phyloP scores from a whole-genome alignment of 306 rosid genomes.

The Trifolium pratense region DNA sequence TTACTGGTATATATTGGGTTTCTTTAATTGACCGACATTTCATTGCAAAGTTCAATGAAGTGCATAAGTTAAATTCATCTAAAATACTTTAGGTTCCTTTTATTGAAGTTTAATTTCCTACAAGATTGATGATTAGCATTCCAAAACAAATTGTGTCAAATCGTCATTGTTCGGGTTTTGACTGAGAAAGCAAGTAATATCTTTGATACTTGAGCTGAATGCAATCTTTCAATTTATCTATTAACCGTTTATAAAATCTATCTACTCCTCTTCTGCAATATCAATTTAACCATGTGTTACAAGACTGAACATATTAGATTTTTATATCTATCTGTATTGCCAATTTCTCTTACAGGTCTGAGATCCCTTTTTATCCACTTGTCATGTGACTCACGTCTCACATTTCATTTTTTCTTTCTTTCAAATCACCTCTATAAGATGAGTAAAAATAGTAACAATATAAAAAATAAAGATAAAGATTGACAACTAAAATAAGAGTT shows the following conservation, averaged over 20 bases:
- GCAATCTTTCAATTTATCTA: not conserved
- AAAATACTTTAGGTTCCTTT: not conserved
- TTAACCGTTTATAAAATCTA: not conserved
- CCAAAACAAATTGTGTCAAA: not conserved
- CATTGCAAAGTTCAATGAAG: not conserved
- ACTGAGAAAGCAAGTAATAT: not conserved
- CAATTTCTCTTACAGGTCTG: too few species aligned
- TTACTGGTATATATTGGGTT: not conserved
- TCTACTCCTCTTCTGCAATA: not conserved
- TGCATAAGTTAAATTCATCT: not conserved
- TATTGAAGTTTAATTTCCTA: not conserved
- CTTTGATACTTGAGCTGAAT: not conserved
- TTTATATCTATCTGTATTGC: too few species aligned
- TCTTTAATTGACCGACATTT: not conserved
- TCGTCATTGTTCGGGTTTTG: not conserved
- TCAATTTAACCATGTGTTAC: not conserved
- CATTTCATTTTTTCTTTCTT: not conserved
- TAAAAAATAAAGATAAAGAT: too few species aligned
- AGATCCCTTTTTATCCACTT: not conserved
- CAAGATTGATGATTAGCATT: not conserved
- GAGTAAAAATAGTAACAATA: too few species aligned
- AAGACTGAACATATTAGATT: not conserved
- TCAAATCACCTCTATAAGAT: not conserved
- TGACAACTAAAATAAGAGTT: too few species aligned
- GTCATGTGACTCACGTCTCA: too few species aligned